A percentile compares a stretch with the other conserved stretches of the same genome.
These are phyloP conservation scores for Colletotrichum sp. DNA, from an alignment of 2,329 filamentous ascomycete genomes.

Conservation along the genomic window DNA sequence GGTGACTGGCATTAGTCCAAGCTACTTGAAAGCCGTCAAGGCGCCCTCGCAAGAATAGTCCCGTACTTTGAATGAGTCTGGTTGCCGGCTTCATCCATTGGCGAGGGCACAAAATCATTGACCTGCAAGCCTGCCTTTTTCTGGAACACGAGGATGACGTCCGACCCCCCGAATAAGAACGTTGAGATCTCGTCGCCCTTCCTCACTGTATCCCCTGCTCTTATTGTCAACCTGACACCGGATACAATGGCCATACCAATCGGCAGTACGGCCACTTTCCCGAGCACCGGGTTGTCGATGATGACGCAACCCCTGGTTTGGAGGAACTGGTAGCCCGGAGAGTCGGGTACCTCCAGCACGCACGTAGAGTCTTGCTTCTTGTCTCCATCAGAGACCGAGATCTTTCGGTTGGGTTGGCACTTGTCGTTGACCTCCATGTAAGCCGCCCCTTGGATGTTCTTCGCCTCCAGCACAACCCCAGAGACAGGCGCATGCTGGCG, in stretches of 20 bases:
- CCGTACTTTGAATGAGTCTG: slow-evolving; percentile 23
- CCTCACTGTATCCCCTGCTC: slow-evolving; percentile 27
- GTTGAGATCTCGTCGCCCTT: slow-evolving; percentile 48
- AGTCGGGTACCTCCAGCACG: slow-evolving; percentile 35
- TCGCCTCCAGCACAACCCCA: slow-evolving; percentile 40
- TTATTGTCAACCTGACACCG: slow-evolving; percentile 38
- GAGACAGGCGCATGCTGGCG: slow-evolving; percentile 44
- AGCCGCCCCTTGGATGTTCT: slow-evolving; percentile 38
- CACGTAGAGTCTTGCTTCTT: background rate
- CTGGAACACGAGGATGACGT: slow-evolving; percentile 45
- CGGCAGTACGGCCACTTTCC: slow-evolving; percentile 44
- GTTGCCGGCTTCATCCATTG: background rate
- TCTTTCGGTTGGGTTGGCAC: slow-evolving; percentile 21
- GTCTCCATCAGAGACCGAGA: background rate
- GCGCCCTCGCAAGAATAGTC: slow-evolving; percentile 20
- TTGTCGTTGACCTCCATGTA: slow-evolving; percentile 40
- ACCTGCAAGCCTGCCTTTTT: slow-evolving; percentile 21
- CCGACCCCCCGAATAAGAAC: slow-evolving; percentile 49
- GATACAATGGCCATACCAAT: slow-evolving; percentile 51
- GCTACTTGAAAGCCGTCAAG: background rate
- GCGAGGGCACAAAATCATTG: slow-evolving; percentile 23
- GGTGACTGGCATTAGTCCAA: too few relatives aligned
- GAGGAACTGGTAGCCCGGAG: slow-evolving; percentile 43
- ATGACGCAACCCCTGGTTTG: slow-evolving; percentile 43
- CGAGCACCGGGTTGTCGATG: slow-evolving; percentile 38